These are phyloP conservation scores for Xylariaceae sp. DNA, from an alignment of 2,329 filamentous ascomycete species.

Conservation along the genomic window DNA sequence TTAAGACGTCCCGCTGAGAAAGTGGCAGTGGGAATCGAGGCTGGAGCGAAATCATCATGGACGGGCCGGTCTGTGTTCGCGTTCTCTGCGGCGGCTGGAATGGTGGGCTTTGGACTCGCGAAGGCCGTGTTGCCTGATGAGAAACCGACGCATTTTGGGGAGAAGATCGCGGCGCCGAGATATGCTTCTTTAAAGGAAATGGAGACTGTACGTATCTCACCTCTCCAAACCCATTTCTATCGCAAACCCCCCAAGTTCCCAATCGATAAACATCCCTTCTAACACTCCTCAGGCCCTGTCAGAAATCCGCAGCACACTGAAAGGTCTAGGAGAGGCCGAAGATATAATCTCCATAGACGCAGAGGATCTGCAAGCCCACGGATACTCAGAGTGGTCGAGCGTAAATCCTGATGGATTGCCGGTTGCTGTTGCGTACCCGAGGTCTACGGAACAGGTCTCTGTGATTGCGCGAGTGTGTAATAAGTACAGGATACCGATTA, in stretches of 20 bases:
- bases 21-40: background rate
- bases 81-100: constrained; percentile 30
- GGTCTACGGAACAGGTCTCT: constrained; percentile 59
- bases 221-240: no score
- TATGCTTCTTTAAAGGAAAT: constrained; percentile 51
- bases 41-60: constrained; percentile 23
- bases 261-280: no score
- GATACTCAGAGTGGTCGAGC: constrained; percentile 67
- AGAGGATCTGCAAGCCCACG: constrained; percentile 59
- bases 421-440: constrained; percentile 63
- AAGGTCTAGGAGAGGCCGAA: constrained; percentile 35
- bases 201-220: constrained; percentile 42
- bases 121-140: constrained; percentile 20
- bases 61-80: constrained; percentile 30
- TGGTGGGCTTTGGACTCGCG: constrained; percentile 26
- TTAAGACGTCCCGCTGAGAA: constrained; percentile 9
- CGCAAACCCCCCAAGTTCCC: no score
- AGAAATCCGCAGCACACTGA: constrained; percentile 50
- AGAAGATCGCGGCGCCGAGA: constrained; percentile 24
- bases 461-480: constrained; percentile 67
- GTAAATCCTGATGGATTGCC: constrained; percentile 59
- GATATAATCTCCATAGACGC: constrained; percentile 62
- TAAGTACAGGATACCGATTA: constrained; percentile 77
- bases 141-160: constrained; percentile 22
- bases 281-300: constrained; percentile 45